phyloP scores from a whole-genome alignment of 345 rosid genomes.

The Gossypium ekmanianum region DNA sequence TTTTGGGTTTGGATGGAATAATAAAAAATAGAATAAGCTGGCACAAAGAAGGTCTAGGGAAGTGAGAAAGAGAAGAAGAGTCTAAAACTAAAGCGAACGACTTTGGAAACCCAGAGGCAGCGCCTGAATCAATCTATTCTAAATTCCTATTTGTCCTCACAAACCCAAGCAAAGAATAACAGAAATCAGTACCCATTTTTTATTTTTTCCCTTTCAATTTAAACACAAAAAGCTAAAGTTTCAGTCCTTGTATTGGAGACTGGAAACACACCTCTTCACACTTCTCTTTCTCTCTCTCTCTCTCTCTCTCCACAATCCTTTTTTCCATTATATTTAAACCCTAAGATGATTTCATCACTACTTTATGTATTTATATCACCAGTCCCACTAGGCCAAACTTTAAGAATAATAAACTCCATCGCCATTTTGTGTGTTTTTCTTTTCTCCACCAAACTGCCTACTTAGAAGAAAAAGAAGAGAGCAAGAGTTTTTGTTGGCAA shows the following conservation, averaged over 20 bases:
- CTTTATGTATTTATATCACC: constrained; percentile 52
- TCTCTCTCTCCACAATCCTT: background rate
- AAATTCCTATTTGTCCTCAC: constrained; percentile 1
- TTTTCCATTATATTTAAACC: constrained; percentile 10
- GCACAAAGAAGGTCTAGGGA: background rate
- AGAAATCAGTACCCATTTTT: background rate
- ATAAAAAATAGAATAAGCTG: background rate
- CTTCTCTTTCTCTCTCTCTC: constrained; percentile 25
- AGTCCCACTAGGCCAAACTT: constrained; percentile 63
- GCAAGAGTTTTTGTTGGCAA: constrained; percentile 31
- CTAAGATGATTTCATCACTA: constrained; percentile 61
- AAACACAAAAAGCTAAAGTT: constrained; percentile 40
- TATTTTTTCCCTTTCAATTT: background rate
- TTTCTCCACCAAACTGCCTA: background rate
- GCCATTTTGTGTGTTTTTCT: constrained; percentile 18
- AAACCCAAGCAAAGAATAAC: background rate
- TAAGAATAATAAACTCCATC: constrained; percentile 35
- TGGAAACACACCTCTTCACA: constrained; percentile 39
- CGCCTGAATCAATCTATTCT: background rate
- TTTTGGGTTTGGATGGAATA: background rate
- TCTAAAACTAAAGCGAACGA: background rate
- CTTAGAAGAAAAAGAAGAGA: constrained; percentile 14
- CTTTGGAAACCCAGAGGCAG: background rate
- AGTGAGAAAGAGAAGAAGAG: background rate
- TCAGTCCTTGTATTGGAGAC: constrained; percentile 56